Evolutionary conservation across 2,329 filamentous ascomycete genomes (phyloP).

Genomic region (Hypoxylon sp.): DNA sequence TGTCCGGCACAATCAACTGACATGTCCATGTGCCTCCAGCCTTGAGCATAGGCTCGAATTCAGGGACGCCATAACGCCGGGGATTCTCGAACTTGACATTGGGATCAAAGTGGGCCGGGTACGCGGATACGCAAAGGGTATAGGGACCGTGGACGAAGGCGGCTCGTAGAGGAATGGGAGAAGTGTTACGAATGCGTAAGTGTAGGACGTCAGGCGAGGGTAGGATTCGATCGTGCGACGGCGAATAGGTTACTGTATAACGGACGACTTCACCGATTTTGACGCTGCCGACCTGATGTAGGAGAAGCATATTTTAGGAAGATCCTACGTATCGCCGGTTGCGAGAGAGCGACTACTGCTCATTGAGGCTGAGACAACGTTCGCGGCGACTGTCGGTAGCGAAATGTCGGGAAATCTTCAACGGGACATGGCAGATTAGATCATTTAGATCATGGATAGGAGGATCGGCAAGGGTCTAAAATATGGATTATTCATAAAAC

Average conservation of each 20-base stretch:
- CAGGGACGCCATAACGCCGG: conserved; percentile 81
- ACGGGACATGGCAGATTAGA: conserved; percentile 22
- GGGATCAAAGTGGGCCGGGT: conserved; percentile 86
- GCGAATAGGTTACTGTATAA: conserved; percentile 93
- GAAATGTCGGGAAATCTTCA: conserved; percentile 9
- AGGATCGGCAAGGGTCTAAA: conserved; percentile 19
- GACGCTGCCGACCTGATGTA: conserved; percentile 91
- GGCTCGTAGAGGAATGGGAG: conserved; percentile 88
- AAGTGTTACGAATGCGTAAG: conserved; percentile 92
- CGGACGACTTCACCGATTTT: conserved; percentile 95
- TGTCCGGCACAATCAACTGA: conserved; percentile 82
- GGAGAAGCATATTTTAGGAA: conserved; percentile 78
- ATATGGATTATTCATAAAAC: conserved; percentile 17
- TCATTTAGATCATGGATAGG: conserved; percentile 21
- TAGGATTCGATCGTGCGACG: conserved; percentile 88
- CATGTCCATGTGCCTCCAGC: conserved; percentile 90
- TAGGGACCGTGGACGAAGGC: conserved; percentile 98
- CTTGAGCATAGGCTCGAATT: conserved; percentile 97
- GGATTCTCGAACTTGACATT: conserved; percentile 81
- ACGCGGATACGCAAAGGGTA: conserved; percentile 87
- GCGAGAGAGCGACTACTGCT: conserved; percentile 17
- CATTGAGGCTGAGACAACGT: conserved; percentile 25
- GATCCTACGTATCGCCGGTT: conserved; percentile 9
- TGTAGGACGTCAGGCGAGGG: conserved; percentile 85
- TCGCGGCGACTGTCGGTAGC: conserved; percentile 21